Conservation (phyloP, 768 basidiomycete genomes). For the Lactifluus volemus region DNA sequence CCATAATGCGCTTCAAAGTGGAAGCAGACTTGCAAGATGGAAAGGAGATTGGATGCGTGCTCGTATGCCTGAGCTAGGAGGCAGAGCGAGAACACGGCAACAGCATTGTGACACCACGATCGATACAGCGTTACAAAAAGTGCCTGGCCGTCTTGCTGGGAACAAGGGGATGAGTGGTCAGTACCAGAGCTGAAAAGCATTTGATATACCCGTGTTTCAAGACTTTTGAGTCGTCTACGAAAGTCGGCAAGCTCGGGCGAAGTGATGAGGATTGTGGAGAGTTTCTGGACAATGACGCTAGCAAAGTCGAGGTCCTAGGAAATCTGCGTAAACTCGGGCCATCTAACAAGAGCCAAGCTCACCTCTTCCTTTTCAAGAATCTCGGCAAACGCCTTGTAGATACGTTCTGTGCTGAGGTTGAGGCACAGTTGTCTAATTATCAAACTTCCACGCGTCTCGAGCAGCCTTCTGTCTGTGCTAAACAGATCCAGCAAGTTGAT, state of each 20-base stretch:
- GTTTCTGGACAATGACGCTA: slow-evolving; percentile 93
- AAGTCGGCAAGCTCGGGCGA: slow-evolving; percentile 95
- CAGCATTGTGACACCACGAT: slow-evolving; percentile 98
- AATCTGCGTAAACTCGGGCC: not conserved
- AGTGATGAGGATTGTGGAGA: slow-evolving; percentile 94
- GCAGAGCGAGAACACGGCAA: slow-evolving; percentile 93
- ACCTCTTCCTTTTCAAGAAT: slow-evolving; percentile 98
- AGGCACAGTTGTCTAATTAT: slow-evolving; percentile 94
- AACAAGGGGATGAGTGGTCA: not conserved
- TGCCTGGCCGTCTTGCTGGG: slow-evolving; percentile 89
- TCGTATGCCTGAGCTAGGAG: slow-evolving; percentile 97
- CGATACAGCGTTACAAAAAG: slow-evolving; percentile 90
- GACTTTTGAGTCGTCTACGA: slow-evolving; percentile 81
- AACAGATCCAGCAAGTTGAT: slow-evolving; percentile 90
- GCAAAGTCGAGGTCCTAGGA: slow-evolving; percentile 92
- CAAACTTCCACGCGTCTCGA: slow-evolving; percentile 88
- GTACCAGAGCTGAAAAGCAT: not conserved
- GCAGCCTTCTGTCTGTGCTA: slow-evolving; percentile 82
- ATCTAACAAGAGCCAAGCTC: not conserved
- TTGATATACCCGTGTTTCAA: slow-evolving; percentile 76
- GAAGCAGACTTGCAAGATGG: slow-evolving; percentile 71
- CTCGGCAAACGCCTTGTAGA: slow-evolving; percentile 94
- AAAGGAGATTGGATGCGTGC: slow-evolving; percentile 91
- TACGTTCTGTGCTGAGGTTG: slow-evolving; percentile 89
- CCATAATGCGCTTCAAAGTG: not conserved